Conservation (phyloP, 208 protist genomes). For the Wallacemonas sp. region DNA sequence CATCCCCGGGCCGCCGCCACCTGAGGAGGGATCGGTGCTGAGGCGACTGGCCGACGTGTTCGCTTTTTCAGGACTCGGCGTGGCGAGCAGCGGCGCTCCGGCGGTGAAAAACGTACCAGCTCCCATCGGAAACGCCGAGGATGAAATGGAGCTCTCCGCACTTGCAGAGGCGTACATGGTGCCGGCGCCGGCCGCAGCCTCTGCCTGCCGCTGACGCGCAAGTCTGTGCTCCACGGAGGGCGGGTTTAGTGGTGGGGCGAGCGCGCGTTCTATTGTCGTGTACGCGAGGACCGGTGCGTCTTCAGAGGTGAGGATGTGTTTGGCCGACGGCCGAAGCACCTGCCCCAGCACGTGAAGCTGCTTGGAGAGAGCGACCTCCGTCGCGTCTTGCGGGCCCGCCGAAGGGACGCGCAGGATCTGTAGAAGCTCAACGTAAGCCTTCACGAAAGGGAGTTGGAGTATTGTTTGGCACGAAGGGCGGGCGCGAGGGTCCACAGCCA, state of each 20-base stretch:
- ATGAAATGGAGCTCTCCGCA: constrained; percentile 21
- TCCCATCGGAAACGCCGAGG: constrained; percentile 12
- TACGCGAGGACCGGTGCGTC: constrained; percentile 18
- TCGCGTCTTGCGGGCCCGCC: constrained; percentile 22
- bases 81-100: constrained; percentile 8
- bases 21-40: constrained; percentile 4
- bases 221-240: constrained; percentile 50
- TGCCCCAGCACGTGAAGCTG: constrained; percentile 37
- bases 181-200: constrained; percentile 17
- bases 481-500: constrained; percentile 43
- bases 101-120: constrained; percentile 21
- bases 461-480: constrained; percentile 73
- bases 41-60: neutral
- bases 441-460: constrained; percentile 51
- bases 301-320: neutral
- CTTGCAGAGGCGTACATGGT: constrained; percentile 19
- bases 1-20: neutral
- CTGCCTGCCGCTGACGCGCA: constrained; percentile 17
- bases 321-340: constrained; percentile 1
- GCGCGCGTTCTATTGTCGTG: constrained; percentile 24
- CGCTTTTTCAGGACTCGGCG: neutral
- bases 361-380: constrained; percentile 29
- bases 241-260: constrained; percentile 26
- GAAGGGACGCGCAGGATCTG: constrained; percentile 26
- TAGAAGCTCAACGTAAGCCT: constrained; percentile 46